These are phyloP conservation scores for Coriaria nepalensis DNA, from an alignment of 306 rosid species.

Conservation along the genomic window DNA sequence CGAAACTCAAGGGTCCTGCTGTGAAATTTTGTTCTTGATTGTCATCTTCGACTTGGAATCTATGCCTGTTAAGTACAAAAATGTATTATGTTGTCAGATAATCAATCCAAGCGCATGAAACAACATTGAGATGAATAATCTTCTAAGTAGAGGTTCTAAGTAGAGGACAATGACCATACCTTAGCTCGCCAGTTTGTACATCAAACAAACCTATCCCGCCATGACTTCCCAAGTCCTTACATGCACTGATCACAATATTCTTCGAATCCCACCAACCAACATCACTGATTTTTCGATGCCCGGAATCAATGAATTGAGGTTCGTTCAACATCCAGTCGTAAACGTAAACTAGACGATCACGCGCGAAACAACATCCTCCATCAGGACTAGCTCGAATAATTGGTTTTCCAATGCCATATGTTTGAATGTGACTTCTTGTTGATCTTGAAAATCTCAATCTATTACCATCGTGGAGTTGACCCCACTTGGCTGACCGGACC, in stretches of 20 bases:
- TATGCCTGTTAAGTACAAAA: slow-evolving; percentile 22
- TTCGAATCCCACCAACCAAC: slow-evolving; percentile 74
- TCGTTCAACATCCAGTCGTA: slow-evolving; percentile 91
- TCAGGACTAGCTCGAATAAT: slow-evolving; percentile 79
- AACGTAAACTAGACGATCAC: slow-evolving; percentile 82
- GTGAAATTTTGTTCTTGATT: slow-evolving; percentile 73
- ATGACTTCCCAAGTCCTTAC: slow-evolving; percentile 58
- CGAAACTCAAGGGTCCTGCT: slow-evolving; percentile 83
- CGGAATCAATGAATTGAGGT: slow-evolving; percentile 60
- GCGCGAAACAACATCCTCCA: slow-evolving; percentile 90
- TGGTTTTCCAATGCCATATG: slow-evolving; percentile 58
- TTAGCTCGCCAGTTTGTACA: slow-evolving; percentile 51
- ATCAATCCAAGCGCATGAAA: no score
- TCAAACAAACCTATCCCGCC: slow-evolving; percentile 84
- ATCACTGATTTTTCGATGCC: slow-evolving; percentile 71
- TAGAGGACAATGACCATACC: no score
- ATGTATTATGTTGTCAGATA: no score
- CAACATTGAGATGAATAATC: no score
- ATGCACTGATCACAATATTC: slow-evolving; percentile 52
- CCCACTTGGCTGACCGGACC: slow-evolving; percentile 73
- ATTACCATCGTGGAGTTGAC: slow-evolving; percentile 61
- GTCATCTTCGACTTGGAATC: slow-evolving; percentile 71
- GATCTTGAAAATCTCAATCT: slow-evolving; percentile 39
- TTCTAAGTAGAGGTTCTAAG: no score
- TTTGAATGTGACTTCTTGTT: slow-evolving; percentile 64